These are phyloP conservation scores for Saxispiralis lemnorum DNA, from an alignment of 495 filamentous ascomycete species.

Conservation along the genomic window DNA sequence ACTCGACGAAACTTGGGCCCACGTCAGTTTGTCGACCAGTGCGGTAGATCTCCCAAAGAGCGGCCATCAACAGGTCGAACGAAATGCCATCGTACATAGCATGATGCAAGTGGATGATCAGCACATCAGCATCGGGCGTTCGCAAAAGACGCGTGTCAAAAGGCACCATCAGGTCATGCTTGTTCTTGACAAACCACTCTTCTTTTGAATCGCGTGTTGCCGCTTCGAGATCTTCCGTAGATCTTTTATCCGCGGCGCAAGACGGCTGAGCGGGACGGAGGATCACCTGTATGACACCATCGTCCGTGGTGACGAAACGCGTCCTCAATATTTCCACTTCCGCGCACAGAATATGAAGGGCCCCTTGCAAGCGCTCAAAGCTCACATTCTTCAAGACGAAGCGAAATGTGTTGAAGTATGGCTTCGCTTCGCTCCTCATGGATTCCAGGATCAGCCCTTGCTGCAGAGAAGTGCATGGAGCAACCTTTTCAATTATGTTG, in stretches of 20 bases:
- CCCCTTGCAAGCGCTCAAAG: slow-evolving; percentile 26
- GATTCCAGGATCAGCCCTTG: slow-evolving; percentile 61
- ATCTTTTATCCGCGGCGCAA: slow-evolving; percentile 24
- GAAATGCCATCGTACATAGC: slow-evolving; percentile 79
- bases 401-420: slow-evolving; percentile 57
- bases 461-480: slow-evolving; percentile 63
- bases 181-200: slow-evolving; percentile 28
- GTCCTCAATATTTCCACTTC: slow-evolving; percentile 45
- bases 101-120: slow-evolving; percentile 60
- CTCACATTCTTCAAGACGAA: slow-evolving; percentile 35
- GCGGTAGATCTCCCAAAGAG: slow-evolving; percentile 33
- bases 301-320: slow-evolving; percentile 42
- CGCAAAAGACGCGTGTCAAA: slow-evolving; percentile 30
- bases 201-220: slow-evolving; percentile 18
- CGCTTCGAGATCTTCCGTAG: slow-evolving; percentile 19
- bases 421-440: slow-evolving; percentile 30
- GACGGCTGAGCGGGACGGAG: too few species aligned
- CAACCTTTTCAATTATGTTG: slow-evolving; percentile 45
- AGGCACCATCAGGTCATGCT: slow-evolving; percentile 18
- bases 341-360: slow-evolving; percentile 33
- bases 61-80: slow-evolving; percentile 44
- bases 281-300: slow-evolving; percentile 62
- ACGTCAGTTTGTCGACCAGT: slow-evolving; percentile 7
- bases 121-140: slow-evolving; percentile 18
- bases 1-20: slow-evolving; percentile 34